Conservation (phyloP, 805 yeast species). For the Myxozyma neglecta region DNA sequence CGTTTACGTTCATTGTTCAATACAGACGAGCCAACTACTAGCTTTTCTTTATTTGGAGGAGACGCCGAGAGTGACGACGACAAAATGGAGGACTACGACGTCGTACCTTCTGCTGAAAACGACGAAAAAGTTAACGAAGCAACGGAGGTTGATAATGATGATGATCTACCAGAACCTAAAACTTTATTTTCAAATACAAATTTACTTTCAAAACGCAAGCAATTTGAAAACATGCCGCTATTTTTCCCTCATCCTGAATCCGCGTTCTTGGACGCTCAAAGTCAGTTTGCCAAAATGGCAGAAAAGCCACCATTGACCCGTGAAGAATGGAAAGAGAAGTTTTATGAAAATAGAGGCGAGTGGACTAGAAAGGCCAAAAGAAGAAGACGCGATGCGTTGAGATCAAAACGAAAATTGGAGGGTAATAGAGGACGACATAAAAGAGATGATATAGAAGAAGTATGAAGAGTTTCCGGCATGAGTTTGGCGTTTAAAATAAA, state of each 20-base stretch:
- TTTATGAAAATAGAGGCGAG: conserved; percentile 81
- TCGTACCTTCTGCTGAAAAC: conserved; percentile 20
- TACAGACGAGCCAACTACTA: not conserved
- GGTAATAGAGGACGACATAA: conserved; percentile 13
- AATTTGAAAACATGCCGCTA: conserved; percentile 46
- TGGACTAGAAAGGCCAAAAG: conserved; percentile 73
- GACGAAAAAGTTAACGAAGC: conserved; percentile 37
- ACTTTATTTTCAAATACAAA: not conserved
- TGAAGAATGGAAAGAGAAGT: conserved; percentile 66
- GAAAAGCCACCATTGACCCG: conserved; percentile 41
- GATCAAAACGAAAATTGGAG: conserved; percentile 47
- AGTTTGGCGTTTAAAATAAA: not conserved
- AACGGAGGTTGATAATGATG: not conserved
- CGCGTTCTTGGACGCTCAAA: conserved; percentile 82
- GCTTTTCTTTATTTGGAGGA: conserved; percentile 47
- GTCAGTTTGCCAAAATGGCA: conserved; percentile 64
- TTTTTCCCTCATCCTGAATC: conserved; percentile 84
- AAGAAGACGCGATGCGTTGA: conserved; percentile 68
- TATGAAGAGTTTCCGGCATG: not conserved
- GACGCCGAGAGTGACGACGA: conserved; percentile 9
- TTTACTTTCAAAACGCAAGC: not conserved
- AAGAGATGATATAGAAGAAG: not conserved
- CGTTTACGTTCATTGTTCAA: conserved; percentile 16
- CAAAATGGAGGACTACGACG: conserved; percentile 39
- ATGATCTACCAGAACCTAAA: not conserved